These are phyloP conservation scores for Dendrocalamus sinicus DNA, from an alignment of 176 grass and related monocot genomes.

Conservation along the genomic window DNA sequence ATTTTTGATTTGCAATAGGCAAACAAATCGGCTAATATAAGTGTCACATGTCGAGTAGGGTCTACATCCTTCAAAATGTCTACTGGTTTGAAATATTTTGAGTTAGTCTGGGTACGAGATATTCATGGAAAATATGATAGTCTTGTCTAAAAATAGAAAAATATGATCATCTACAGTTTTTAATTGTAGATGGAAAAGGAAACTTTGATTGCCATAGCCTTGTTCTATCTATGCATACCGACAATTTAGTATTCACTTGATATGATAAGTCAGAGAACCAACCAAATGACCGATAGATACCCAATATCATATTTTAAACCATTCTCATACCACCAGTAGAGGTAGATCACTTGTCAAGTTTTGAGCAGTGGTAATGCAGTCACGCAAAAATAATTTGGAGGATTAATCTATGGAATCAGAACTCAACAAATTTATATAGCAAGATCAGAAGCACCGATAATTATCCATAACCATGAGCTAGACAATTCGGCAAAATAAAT, in stretches of 20 bases:
- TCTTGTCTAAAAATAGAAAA: not conserved
- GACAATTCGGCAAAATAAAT: not conserved
- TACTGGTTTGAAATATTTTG: not conserved
- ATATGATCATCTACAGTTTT: not conserved
- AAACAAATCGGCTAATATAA: not conserved
- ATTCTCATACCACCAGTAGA: not conserved
- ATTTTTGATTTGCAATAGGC: not conserved
- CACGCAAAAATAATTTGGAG: not conserved
- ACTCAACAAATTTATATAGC: not conserved
- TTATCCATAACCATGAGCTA: not conserved
- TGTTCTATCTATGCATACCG: not conserved
- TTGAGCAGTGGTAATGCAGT: not conserved
- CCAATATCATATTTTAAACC: not conserved
- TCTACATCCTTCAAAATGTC: not conserved
- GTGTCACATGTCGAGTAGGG: not conserved
- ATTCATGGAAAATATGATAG: not conserved
- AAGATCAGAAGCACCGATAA: not conserved
- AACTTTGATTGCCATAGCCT: not conserved
- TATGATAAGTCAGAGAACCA: constrained; percentile 19
- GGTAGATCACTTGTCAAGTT: constrained; percentile 12
- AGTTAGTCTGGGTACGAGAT: not conserved
- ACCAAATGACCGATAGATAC: not conserved
- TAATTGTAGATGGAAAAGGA: not conserved
- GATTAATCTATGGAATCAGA: not conserved
- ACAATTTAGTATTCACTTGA: not conserved